Percentiles rank a stretch among this genome's conserved stretches.
Evolutionary conservation across 2,329 filamentous ascomycete species (phyloP).

Genomic region (Penicillium sclerotigenum): DNA sequence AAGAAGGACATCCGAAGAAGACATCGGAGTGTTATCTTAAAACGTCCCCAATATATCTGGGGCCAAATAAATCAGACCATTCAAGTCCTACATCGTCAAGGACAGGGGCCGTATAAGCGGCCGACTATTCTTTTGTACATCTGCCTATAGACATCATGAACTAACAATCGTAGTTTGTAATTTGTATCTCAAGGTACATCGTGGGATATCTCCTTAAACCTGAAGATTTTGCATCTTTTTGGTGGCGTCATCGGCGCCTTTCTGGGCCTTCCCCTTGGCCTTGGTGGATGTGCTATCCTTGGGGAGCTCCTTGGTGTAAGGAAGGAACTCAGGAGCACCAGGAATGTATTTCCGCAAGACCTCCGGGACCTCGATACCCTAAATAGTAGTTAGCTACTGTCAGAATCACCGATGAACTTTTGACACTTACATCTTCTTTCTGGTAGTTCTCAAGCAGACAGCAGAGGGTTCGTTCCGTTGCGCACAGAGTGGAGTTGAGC

Average conservation of each 20-base stretch:
- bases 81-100: neutral
- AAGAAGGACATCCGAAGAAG: too few species aligned
- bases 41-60: neutral
- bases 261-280: conserved; percentile 42
- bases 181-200: neutral
- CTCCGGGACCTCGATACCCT: conserved; percentile 77
- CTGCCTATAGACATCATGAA: neutral
- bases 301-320: conserved; percentile 79
- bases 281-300: conserved; percentile 68
- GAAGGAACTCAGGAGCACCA: conserved; percentile 82
- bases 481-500: conserved; percentile 83
- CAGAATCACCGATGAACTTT: neutral
- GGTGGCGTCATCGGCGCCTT: conserved; percentile 33
- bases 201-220: conserved; percentile 27
- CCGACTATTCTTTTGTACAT: neutral
- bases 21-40: neutral
- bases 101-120: neutral
- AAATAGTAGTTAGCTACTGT: conserved; percentile 18
- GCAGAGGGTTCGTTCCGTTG: conserved; percentile 88
- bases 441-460: conserved; percentile 97
- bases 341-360: conserved; percentile 86
- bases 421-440: conserved; percentile 66
- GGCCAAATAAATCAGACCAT: neutral
- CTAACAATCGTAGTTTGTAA: neutral
- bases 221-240: conserved; percentile 44